Conservation (phyloP, 148 eudicot species). For the Amaranthus palmeri region DNA sequence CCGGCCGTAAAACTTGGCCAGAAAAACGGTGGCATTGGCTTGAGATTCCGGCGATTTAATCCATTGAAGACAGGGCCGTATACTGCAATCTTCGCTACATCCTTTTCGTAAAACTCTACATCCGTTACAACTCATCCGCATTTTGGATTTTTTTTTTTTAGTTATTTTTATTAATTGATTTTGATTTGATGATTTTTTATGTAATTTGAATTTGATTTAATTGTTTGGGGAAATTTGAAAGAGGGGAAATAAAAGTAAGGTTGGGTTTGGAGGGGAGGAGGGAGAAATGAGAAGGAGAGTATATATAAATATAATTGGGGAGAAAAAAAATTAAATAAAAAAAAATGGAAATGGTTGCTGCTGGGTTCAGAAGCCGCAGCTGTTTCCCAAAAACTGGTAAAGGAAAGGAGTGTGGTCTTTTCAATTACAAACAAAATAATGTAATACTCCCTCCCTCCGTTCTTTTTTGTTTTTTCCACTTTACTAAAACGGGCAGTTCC, state of each 20-base stretch:
- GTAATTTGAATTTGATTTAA: too few species aligned
- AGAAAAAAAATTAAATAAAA: neutral
- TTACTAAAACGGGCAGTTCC: too few species aligned
- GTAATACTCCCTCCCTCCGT: too few species aligned
- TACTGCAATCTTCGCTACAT: conserved; percentile 65
- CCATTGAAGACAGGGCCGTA: conserved; percentile 76
- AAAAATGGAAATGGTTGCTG: conserved; percentile 17
- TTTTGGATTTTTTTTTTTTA: conserved; percentile 11
- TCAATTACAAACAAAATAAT: too few species aligned
- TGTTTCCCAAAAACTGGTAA: conserved; percentile 37
- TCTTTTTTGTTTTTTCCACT: too few species aligned
- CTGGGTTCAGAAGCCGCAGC: conserved; percentile 37
- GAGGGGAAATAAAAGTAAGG: neutral
- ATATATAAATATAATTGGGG: neutral
- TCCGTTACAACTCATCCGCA: conserved; percentile 89
- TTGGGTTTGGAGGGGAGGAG: neutral
- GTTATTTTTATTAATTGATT: neutral
- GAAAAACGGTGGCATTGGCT: conserved; percentile 80
- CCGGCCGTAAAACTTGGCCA: conserved; percentile 89
- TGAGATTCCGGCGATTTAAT: conserved; percentile 60
- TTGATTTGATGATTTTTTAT: neutral
- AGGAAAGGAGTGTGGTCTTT: neutral
- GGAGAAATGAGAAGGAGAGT: neutral
- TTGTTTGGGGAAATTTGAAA: neutral
- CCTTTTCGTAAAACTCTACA: conserved; percentile 77